Conservation (phyloP, 108 stramenopile species). For the Cyclotella sp. region DNA sequence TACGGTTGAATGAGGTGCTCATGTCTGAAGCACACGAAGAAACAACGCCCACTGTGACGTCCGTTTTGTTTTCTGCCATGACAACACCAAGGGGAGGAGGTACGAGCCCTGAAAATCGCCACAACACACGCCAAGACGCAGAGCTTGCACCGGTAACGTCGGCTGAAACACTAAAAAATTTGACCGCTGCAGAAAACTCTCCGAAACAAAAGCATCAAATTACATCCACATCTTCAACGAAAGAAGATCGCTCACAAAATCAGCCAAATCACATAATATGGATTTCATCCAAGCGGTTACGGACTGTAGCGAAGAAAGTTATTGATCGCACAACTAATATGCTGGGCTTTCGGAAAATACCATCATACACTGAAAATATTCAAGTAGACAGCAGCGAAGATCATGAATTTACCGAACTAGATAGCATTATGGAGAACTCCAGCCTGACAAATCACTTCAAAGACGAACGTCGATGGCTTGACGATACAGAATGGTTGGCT, state of each 20-base stretch:
- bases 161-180: too few species aligned
- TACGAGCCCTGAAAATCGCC: too few species aligned
- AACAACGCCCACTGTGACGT: too few species aligned
- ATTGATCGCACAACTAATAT: background rate
- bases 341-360: background rate
- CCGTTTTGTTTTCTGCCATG: too few species aligned
- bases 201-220: too few species aligned
- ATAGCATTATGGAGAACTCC: slow-evolving; percentile 1
- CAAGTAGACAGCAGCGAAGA: background rate
- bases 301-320: slow-evolving; percentile 8
- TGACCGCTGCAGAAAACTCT: too few species aligned
- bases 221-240: too few species aligned
- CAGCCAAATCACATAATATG: background rate
- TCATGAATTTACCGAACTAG: slow-evolving; percentile 2
- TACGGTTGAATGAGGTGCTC: too few species aligned
- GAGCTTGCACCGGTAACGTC: too few species aligned
- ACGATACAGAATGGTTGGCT: slow-evolving; percentile 2
- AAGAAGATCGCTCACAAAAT: background rate
- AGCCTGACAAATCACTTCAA: background rate
- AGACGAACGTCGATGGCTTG: background rate
- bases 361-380: background rate
- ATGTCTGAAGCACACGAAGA: too few species aligned
- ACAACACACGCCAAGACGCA: too few species aligned
- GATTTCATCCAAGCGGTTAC: slow-evolving; percentile 16
- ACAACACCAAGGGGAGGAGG: too few species aligned